Base-by-base conservation (phyloP, 2,329 filamentous ascomycete species). In the Ciborinia camelliae region DNA sequence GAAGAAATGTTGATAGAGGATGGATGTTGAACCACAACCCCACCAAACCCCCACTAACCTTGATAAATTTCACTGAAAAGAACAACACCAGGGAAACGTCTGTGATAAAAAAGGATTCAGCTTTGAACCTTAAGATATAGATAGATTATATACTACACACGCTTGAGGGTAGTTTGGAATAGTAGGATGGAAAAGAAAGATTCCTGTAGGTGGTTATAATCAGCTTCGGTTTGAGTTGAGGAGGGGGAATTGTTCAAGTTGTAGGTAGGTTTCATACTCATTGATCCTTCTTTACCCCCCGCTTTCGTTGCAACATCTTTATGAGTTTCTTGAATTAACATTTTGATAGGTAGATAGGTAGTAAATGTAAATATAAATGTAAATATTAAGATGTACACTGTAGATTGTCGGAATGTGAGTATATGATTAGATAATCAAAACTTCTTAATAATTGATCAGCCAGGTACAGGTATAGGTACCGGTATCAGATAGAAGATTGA, bases 41-140 rank as follows among this genome's bases (percentile, higher is more conserved):
- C 48, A 53, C 48, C 59, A 62, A 18, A 32, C 37, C 51, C 41
- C 57, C 35, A 57, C 61, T 63, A 77, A 92, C 92, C 92, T 87
- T 97, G 93, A 75, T 97, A 97, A 73, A 97, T 97, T 79, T 97
- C 93, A 71, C 89, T 93, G 76, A 96, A 97, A 64, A 97, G 82
- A 18, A 91, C 89, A 6, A 97, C 90, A 26, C 90, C 92, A 0
- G 92, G 92, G 73, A 96, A 97, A 58, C 82, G 81, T 37, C 85
- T 86, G 66, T n/a, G 32, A 23, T 30, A 28, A 57, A 35, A 15
- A 62, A 64, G n/a, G 4, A 5, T 61, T 70, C 62, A 71, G 51
- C 54, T 39, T 58, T 41, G 41, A 61, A 62, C 32, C 41, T 59
- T 32, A 10, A 10, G 48, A 48, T 39, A 28, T 10, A 39, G 18